Conservation (phyloP, 2,329 filamentous ascomycete genomes). For the Colletotrichum tropicicola region DNA sequence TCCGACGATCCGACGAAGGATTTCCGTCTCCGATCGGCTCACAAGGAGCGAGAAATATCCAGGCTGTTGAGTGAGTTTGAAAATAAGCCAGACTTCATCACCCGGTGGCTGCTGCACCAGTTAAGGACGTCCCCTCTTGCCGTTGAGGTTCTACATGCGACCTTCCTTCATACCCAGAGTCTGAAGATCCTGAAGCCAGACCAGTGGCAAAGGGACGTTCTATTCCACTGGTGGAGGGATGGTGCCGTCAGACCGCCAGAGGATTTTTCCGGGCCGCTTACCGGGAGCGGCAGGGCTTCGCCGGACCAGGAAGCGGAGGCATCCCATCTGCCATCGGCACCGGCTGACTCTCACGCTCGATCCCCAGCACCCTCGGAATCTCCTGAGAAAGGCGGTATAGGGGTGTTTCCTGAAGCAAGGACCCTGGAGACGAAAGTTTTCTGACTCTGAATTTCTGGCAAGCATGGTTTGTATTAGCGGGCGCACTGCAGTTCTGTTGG, state of each 20-base stretch:
- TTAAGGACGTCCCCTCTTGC: conserved; percentile 57
- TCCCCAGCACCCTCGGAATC: too few relatives aligned
- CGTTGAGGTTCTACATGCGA: conserved; percentile 51
- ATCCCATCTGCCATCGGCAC: not conserved
- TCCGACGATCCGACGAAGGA: conserved; percentile 43
- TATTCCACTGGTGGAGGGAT: conserved; percentile 48
- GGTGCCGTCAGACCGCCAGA: conserved; percentile 19
- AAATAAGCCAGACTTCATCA: conserved; percentile 56
- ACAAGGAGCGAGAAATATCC: conserved; percentile 59
- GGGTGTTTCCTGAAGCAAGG: too few relatives aligned
- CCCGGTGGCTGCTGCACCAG: conserved; percentile 62
- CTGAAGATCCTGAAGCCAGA: conserved; percentile 43
- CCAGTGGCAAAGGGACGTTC: conserved; percentile 48
- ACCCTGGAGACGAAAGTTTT: too few relatives aligned
- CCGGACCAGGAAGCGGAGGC: not conserved
- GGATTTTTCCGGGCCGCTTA: conserved; percentile 14
- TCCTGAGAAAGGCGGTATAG: too few relatives aligned
- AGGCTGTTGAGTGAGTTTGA: conserved; percentile 48
- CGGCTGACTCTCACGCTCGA: too few relatives aligned
- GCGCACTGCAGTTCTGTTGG: not conserved
- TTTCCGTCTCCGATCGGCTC: conserved; percentile 47
- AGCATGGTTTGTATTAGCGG: too few relatives aligned
- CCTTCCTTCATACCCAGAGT: conserved; percentile 42
- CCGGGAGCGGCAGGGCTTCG: conserved; percentile 8
- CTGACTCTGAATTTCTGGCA: too few relatives aligned